Evolutionary conservation across 192 early-diverging fungal genomes (phyloP).

Genomic region (Tieghemiomyces parasiticus): DNA sequence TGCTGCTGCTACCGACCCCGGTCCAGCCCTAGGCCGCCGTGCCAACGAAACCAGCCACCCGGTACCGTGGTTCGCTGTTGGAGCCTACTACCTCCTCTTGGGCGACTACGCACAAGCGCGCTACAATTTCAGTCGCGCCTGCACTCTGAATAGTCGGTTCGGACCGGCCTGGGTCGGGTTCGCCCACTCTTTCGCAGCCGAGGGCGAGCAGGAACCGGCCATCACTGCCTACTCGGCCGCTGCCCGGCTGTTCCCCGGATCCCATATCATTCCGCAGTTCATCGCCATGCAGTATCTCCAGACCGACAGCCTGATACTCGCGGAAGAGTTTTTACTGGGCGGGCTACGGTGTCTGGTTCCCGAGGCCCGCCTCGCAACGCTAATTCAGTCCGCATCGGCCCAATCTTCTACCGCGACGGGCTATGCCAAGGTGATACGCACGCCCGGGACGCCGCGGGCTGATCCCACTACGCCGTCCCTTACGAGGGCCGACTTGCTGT

Average conservation of each 20-base stretch:
- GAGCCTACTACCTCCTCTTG: conserved; percentile 55
- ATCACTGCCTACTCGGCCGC: conserved; percentile 55
- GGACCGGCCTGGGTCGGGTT: conserved; percentile 65
- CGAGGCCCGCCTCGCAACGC: too few relatives aligned
- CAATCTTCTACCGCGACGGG: too few relatives aligned
- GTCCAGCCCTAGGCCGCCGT: too few relatives aligned
- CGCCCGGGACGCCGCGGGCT: too few relatives aligned
- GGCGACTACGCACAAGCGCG: conserved; percentile 31
- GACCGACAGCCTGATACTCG: conserved; percentile 34
- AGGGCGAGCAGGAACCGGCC: conserved; percentile 62
- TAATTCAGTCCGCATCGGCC: too few relatives aligned
- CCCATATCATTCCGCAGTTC: conserved; percentile 52
- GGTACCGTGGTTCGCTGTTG: conserved; percentile 63
- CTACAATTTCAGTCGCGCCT: conserved; percentile 31
- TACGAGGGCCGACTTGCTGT: neutral
- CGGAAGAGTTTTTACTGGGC: conserved; percentile 38
- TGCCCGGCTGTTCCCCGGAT: conserved; percentile 41
- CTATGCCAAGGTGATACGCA: too few relatives aligned
- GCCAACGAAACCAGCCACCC: neutral
- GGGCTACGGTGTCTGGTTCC: conserved; percentile 25
- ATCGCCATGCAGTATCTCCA: conserved; percentile 66
- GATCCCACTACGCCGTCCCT: too few relatives aligned
- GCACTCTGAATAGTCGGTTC: conserved; percentile 40
- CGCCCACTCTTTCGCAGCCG: conserved; percentile 60
- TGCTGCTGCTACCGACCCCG: neutral